phyloP scores from a whole-genome alignment of 139 green algal species.

The Chlorella sp. region DNA sequence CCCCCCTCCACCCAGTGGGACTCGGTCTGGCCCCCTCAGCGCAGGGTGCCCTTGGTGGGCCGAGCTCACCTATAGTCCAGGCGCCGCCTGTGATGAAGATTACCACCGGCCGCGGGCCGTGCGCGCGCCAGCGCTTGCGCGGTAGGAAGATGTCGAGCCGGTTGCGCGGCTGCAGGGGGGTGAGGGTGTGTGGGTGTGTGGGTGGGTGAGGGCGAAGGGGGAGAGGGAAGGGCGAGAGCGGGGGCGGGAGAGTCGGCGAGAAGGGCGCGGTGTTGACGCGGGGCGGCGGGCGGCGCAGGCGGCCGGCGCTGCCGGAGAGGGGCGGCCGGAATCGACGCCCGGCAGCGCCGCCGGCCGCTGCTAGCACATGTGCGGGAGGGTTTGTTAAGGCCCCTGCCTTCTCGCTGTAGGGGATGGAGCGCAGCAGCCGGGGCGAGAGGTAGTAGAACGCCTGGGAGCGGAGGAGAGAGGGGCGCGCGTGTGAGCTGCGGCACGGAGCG shows the following conservation, averaged over 20 bases:
- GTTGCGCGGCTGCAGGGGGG: constrained; percentile 68
- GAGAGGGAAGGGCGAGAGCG: neutral
- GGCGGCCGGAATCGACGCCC: too few relatives aligned
- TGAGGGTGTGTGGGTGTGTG: neutral
- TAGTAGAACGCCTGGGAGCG: constrained; percentile 74
- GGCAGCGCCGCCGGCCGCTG: too few relatives aligned
- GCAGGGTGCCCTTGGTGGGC: too few relatives aligned
- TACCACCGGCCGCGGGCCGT: constrained; percentile 62
- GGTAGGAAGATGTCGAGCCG: constrained; percentile 85
- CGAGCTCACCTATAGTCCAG: constrained; percentile 97
- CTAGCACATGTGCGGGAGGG: too few relatives aligned
- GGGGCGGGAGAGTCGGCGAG: neutral
- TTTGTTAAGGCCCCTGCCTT: too few relatives aligned
- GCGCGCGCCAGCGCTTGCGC: constrained; percentile 16
- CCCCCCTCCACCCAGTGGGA: too few relatives aligned
- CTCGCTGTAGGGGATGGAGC: constrained; percentile 75
- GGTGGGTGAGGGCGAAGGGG: neutral
- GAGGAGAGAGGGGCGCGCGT: neutral
- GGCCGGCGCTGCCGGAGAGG: too few relatives aligned
- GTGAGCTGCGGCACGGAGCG: neutral
- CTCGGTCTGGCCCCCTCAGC: too few relatives aligned
- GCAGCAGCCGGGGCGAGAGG: constrained; percentile 59
- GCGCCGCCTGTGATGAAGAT: constrained; percentile 92
- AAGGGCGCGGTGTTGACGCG: constrained; percentile 22
- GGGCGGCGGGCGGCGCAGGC: too few relatives aligned